phyloP scores from a whole-genome alignment of 306 rosid species.

The Glycyrrhiza uralensis region DNA sequence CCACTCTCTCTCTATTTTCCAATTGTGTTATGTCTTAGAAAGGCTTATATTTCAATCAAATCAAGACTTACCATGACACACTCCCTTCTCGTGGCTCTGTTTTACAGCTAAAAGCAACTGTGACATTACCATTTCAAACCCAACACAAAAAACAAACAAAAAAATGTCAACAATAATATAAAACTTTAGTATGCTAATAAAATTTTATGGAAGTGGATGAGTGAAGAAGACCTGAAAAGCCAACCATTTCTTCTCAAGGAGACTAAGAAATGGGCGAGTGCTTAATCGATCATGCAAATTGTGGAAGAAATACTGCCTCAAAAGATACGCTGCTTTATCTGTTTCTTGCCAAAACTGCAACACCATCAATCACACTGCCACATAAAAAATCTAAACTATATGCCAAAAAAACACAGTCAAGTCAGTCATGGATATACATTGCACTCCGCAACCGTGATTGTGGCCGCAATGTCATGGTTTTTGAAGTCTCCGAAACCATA shows the following conservation, averaged over 20 bases:
- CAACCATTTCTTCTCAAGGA: conserved; percentile 93
- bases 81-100: conserved; percentile 90
- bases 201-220: neutral
- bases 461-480: too few species aligned
- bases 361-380: conserved; percentile 17
- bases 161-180: neutral
- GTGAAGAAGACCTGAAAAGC: conserved; percentile 73
- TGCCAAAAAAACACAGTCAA: too few species aligned
- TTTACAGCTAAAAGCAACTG: conserved; percentile 90
- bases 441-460: too few species aligned
- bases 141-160: too few species aligned
- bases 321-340: conserved; percentile 90
- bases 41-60: conserved; percentile 2
- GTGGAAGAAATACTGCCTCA: conserved; percentile 88
- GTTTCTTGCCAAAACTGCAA: conserved; percentile 98
- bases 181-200: neutral
- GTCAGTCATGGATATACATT: too few species aligned
- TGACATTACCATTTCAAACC: conserved; percentile 13
- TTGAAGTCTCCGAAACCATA: too few species aligned
- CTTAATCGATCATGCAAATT: conserved; percentile 90
- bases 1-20: neutral
- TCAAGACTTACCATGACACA: conserved; percentile 78
- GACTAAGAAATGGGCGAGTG: conserved; percentile 88
- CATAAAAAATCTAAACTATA: conserved; percentile 25
- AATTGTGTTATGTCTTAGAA: neutral